Percentiles rank a stretch among this genome's conserved stretches.
Evolutionary conservation across 225 moss, liverwort and hornwort species (phyloP).

Genomic region (Sphagnum contortum): DNA sequence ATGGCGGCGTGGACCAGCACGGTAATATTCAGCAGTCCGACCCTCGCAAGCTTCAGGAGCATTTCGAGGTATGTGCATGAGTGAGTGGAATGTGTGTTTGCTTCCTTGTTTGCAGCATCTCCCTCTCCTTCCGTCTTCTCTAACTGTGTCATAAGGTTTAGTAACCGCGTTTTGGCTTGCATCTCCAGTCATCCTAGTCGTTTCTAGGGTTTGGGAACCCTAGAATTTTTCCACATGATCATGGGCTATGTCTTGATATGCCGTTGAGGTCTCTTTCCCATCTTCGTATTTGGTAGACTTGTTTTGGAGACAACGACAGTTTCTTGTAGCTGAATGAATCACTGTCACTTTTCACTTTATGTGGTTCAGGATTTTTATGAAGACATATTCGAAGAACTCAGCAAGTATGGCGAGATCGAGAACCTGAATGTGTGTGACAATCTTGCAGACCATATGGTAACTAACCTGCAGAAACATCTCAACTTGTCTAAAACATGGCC

Average conservation of each 20-base stretch:
- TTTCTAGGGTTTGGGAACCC: no score
- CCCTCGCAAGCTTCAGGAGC: slow-evolving; percentile 93
- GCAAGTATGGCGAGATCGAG: slow-evolving; percentile 98
- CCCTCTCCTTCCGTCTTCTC: no score
- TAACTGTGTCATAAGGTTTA: no score
- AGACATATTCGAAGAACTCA: slow-evolving; percentile 95
- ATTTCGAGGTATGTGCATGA: slow-evolving; percentile 58
- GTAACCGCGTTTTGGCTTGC: no score
- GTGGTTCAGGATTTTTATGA: slow-evolving; percentile 80
- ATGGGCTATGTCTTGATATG: no score
- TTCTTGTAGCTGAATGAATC: no score
- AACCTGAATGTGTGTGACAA: slow-evolving; percentile 95
- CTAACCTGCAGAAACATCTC: neutral
- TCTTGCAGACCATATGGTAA: slow-evolving; percentile 95
- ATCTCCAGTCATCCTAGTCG: no score
- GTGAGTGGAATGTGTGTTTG: neutral
- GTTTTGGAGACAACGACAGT: no score
- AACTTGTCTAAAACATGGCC: neutral
- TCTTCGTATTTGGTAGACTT: no score
- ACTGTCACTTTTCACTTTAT: neutral
- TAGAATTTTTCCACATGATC: no score
- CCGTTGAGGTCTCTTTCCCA: no score
- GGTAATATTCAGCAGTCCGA: slow-evolving; percentile 97
- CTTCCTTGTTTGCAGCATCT: no score
- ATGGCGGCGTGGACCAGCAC: slow-evolving; percentile 95